Evolutionary conservation across 2,329 filamentous ascomycete genomes (phyloP).

Genomic region (Colletotrichum godetiae): DNA sequence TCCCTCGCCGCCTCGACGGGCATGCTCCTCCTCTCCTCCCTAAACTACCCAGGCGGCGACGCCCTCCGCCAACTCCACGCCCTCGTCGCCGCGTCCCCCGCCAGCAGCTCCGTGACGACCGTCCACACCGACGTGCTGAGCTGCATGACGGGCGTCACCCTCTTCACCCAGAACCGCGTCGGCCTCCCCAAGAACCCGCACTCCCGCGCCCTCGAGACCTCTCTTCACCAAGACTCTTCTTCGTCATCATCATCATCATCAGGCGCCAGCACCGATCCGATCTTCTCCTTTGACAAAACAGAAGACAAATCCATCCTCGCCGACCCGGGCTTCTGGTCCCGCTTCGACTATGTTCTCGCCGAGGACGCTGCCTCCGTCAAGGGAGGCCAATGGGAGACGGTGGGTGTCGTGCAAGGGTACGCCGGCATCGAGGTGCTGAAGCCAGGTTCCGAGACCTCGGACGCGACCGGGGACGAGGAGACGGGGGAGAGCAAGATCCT

Average conservation of each 20-base stretch:
- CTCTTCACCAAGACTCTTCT: constrained; percentile 34
- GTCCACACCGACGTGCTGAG: constrained; percentile 74
- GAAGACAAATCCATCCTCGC: constrained; percentile 60
- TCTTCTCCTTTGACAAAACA: constrained; percentile 70
- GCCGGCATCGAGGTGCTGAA: constrained; percentile 68
- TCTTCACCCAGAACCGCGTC: constrained; percentile 66
- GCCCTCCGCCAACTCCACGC: constrained; percentile 71
- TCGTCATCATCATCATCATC: constrained; percentile 37
- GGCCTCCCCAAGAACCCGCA: constrained; percentile 49
- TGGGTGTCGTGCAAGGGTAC: constrained; percentile 69
- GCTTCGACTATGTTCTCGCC: constrained; percentile 71
- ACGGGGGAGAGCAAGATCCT: constrained; percentile 47
- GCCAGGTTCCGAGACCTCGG: constrained; percentile 50
- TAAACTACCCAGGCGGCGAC: constrained; percentile 94
- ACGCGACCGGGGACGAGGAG: constrained; percentile 24
- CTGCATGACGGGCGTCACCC: constrained; percentile 76
- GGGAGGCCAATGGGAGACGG: constrained; percentile 64
- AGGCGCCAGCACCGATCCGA: constrained; percentile 22
- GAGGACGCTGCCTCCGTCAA: constrained; percentile 61
- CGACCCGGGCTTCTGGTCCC: constrained; percentile 68
- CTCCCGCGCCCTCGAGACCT: constrained; percentile 34
- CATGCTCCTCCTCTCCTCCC: constrained; percentile 82
- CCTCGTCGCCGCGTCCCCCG: constrained; percentile 43
- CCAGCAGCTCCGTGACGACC: constrained; percentile 46
- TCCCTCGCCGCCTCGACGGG: constrained; percentile 70